Base-by-base conservation (phyloP, 2,329 filamentous ascomycete species). In the Ophiocordyceps camponoti-saundersi region DNA sequence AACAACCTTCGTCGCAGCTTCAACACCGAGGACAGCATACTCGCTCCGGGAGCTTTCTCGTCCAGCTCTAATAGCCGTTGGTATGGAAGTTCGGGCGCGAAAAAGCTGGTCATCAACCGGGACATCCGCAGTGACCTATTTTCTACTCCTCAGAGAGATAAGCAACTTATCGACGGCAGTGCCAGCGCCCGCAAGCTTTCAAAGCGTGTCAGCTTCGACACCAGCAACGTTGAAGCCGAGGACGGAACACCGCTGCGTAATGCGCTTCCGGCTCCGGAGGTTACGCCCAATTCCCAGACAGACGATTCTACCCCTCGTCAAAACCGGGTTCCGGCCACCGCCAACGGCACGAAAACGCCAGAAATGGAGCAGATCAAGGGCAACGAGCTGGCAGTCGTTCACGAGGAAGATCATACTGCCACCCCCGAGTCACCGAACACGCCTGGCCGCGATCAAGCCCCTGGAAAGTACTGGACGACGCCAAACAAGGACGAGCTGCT, bases 161-260 rank as follows among this genome's bases (percentile, higher is more conserved):
- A 69, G 55, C 56, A 62, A 16, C 51, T 57, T 2, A 54, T 59
- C 20, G 72, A 72, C 15, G 50, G 52, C 55, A 63, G 42, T 48
- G 61, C 44, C 62, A 71, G 51, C 60, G 68, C 51, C 30, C 68
- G 72, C 46, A 80, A 80, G 56, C 65, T 85, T 40, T 81, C 82
- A 52, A 95, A 95, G 70, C 80, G 84, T 46, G 92, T 98, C 46
- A 95, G 88, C 66, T 98, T 96, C 56, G 88, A 95, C 58, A 79
- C 80, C 4, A 75, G 73, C 56, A 73, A 52, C 60, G 71, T 60
- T 5, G 61, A 65, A 4, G 50, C 48, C 11, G 63, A 64, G 3
- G 60, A 65, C 3, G 56, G 53, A 2, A 60, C 62, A 6, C 59
- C 63, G 16, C 53, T 61, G 29, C 59, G 61, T 5, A 51, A 53